Evolutionary conservation across 1,284 basidiomycete genomes (phyloP).

Genomic region (Puccinia novopanici): DNA sequence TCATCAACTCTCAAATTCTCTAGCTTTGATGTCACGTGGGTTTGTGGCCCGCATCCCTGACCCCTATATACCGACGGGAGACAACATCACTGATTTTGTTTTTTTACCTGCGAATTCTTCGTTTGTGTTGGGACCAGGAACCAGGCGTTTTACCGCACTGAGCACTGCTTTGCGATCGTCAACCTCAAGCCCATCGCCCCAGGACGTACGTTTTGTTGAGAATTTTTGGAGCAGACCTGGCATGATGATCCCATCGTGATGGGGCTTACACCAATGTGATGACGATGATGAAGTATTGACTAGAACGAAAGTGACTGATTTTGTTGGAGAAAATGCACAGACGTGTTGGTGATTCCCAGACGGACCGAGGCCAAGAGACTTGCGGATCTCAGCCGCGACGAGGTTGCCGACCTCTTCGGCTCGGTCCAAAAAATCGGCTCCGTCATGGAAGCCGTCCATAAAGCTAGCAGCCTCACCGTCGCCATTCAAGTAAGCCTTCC

Average conservation of each 20-base stretch:
- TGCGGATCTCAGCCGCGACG: conserved; percentile 53
- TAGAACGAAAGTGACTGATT: neutral
- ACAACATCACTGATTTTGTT: too few relatives aligned
- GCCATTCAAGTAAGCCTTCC: conserved; percentile 56
- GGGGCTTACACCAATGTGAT: too few relatives aligned
- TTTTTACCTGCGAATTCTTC: too few relatives aligned
- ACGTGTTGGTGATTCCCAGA: conserved; percentile 56
- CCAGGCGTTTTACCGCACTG: conserved; percentile 35
- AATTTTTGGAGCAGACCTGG: neutral
- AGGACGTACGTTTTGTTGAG: conserved; percentile 53
- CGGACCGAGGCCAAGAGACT: conserved; percentile 54
- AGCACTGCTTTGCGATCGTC: conserved; percentile 53
- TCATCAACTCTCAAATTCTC: conserved; percentile 36
- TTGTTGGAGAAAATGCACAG: neutral
- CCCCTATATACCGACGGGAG: too few relatives aligned
- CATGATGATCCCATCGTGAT: too few relatives aligned
- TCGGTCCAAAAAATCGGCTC: conserved; percentile 55
- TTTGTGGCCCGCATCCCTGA: neutral
- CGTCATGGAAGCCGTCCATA: conserved; percentile 54
- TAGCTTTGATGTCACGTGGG: conserved; percentile 43
- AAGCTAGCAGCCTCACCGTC: conserved; percentile 56
- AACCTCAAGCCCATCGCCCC: conserved; percentile 59
- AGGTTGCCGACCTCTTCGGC: conserved; percentile 54
- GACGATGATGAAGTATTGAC: neutral
- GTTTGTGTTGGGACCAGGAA: neutral